These are phyloP conservation scores for Flaveria robusta DNA, from an alignment of 129 eudicot species.

Conservation along the genomic window DNA sequence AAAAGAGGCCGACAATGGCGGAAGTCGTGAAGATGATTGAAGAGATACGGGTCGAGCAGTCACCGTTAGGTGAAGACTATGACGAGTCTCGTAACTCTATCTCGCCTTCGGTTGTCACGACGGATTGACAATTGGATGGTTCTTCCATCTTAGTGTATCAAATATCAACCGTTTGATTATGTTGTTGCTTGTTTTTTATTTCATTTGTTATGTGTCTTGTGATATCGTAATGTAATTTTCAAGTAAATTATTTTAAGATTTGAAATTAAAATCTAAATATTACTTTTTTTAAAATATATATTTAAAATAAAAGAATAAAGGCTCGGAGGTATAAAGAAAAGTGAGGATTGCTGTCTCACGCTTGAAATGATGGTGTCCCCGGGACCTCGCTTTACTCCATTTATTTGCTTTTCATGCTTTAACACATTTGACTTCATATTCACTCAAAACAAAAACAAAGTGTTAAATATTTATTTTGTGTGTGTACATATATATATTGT, in stretches of 20 bases:
- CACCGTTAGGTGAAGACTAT: slow-evolving; percentile 89
- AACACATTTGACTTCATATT: slow-evolving; percentile 30
- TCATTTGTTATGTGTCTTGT: slow-evolving; percentile 26
- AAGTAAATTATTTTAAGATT: slow-evolving; percentile 20
- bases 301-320: neutral
- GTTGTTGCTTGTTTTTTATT: slow-evolving; percentile 21
- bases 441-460: slow-evolving; percentile 18
- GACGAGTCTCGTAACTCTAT: slow-evolving; percentile 85
- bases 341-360: slow-evolving; percentile 29
- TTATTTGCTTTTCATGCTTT: slow-evolving; percentile 36
- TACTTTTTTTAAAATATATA: neutral
- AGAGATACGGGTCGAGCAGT: slow-evolving; percentile 94
- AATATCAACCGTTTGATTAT: slow-evolving; percentile 23
- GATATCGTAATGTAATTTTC: slow-evolving; percentile 16
- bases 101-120: slow-evolving; percentile 72
- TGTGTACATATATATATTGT: too few relatives aligned
- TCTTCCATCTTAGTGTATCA: slow-evolving; percentile 33
- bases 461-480: neutral
- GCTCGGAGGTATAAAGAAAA: slow-evolving; percentile 3
- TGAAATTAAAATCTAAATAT: neutral
- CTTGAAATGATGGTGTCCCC: slow-evolving; percentile 41
- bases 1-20: slow-evolving; percentile 82
- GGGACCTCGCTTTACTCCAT: slow-evolving; percentile 34
- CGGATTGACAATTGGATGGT: slow-evolving; percentile 39
- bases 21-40: slow-evolving; percentile 84